Base-by-base conservation (phyloP, 768 basidiomycete species). In the Lactarius akahatsu region DNA sequence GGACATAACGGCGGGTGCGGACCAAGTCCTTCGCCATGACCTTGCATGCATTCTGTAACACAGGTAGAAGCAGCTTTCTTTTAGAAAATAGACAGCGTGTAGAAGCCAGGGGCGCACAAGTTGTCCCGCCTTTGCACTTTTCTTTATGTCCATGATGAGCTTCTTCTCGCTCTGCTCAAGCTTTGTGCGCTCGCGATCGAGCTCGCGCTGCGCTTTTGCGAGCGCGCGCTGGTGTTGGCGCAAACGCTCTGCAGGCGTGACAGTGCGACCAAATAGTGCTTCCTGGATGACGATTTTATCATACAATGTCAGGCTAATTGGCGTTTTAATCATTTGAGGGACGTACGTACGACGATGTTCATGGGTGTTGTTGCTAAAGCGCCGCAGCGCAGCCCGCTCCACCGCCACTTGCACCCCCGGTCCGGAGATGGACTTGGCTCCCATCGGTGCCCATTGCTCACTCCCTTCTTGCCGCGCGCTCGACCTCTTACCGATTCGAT, bases 11-110 rank as follows among this genome's bases (percentile, higher is more conserved):
- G 58, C 97, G 84, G 13, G 96, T 98, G 70, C 97, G 87, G 69
- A 98, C 94, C 64, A 99, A 89, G 75, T 99, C 97, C 77, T 97
- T 98, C 30, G 97, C 97, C 91, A 98, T 97, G 70, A 98, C 91
- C 83, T 98, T 98, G 82, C 96, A 98, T 26, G 96, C 94, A 75
- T 94, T 94, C 96, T 98, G 77, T 66, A 50, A 26, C 11, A 50
- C 5, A 9, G 11, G n/a, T 23, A 28, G 5, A 1, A 26, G 47
- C 4, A 11, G 28, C 16, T 7, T 4, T 41, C 30, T 20, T 60
- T 58, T 40, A 38, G 47, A 59, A 32, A 47, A 38, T 26, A 30
- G 38, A 40, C 3, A 23, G 15, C 5, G 16, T 45, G 59, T 23
- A 11, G 16, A 41, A 41, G 30, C 6, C n/a, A 20, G 23, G 28